Evolutionary conservation across 1,139 yeast genomes (phyloP).

Genomic region (Yamadazyma taylorii): DNA sequence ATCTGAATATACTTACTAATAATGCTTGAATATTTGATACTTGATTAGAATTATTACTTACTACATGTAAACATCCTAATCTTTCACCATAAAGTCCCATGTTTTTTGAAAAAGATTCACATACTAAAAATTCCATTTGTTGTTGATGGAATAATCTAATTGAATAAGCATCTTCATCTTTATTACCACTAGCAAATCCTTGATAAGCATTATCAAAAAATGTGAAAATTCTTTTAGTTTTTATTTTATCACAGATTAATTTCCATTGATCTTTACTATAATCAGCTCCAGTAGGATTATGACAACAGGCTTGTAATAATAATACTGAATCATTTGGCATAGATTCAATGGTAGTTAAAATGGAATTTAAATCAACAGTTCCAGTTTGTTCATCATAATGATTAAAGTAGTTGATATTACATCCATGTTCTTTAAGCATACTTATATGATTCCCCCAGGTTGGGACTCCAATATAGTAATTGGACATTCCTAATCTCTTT

Average conservation of each 20-base stretch:
- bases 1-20: slow-evolving; percentile 33
- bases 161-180: slow-evolving; percentile 31
- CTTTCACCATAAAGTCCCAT: slow-evolving; percentile 49
- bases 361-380: slow-evolving; percentile 30
- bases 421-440: slow-evolving; percentile 35
- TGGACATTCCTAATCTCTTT: slow-evolving; percentile 25
- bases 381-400: slow-evolving; percentile 33
- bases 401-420: slow-evolving; percentile 25
- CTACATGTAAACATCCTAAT: slow-evolving; percentile 43
- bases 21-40: slow-evolving; percentile 24
- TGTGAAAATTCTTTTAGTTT: slow-evolving; percentile 60
- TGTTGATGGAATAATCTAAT: slow-evolving; percentile 24
- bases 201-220: slow-evolving; percentile 92
- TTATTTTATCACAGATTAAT: slow-evolving; percentile 60
- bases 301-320: slow-evolving; percentile 91
- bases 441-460: slow-evolving; percentile 43
- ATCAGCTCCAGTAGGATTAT: slow-evolving; percentile 95
- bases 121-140: slow-evolving; percentile 31
- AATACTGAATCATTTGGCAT: slow-evolving; percentile 36
- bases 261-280: slow-evolving; percentile 81
- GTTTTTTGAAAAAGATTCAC: slow-evolving; percentile 47
- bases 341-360: slow-evolving; percentile 25
- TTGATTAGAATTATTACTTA: slow-evolving; percentile 23
- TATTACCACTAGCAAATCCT: slow-evolving; percentile 72
- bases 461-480: slow-evolving; percentile 41